Evolutionary conservation across 2,329 filamentous ascomycete genomes (phyloP), one percentile per base, ranked within the genome.

Genomic region (Sphaerulina musiva): DNA sequence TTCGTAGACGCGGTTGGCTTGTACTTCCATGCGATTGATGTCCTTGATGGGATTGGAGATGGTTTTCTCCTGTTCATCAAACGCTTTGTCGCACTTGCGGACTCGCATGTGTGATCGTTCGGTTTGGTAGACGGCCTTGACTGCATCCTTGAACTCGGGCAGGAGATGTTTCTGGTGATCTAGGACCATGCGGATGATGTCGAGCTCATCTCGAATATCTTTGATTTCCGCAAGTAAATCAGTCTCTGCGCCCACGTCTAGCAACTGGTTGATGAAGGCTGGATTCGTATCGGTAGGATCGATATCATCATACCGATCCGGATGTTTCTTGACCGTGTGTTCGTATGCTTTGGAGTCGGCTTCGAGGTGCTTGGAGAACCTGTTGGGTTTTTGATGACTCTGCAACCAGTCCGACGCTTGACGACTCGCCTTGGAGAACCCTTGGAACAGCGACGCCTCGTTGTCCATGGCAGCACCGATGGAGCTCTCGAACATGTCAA

Each of bases 401-500:
- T 54, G 54, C 11, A 62, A 34, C 60, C 60, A 62, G 34, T 56
- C 53, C 0, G 79, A 79, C 6, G 81, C 81, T 60, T 79, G 74
- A 9, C 72, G 74, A 0, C 80, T 83, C 0, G 81, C 82, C 11
- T 68, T 70, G 56, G 84, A 82, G 69, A 85, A 85, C 11, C 74
- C 71, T 34, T 73, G 72, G 59, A 85, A 85, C 0, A 85, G 73
- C n/a, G 76, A 69, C 3, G 64, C 64, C 42, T 68, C 66, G 32
- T 63, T 62, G 29, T 74, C 71, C 8, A 73, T 74, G 1, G 70
- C 70, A 26, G 70, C 64, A 1, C 82, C 83, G 41, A 86, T 84
- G 1, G 78, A 81, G 11, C 76, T 76, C 59, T 85, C 82, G 56
- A 86, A 86, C 79, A 85, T 85, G 57, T 85, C 82, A 1, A 85